Percentiles rank a stretch among this genome's conserved stretches.
These are phyloP conservation scores for Croton setiger DNA, from an alignment of 441 rosid genomes.

Conservation along the genomic window DNA sequence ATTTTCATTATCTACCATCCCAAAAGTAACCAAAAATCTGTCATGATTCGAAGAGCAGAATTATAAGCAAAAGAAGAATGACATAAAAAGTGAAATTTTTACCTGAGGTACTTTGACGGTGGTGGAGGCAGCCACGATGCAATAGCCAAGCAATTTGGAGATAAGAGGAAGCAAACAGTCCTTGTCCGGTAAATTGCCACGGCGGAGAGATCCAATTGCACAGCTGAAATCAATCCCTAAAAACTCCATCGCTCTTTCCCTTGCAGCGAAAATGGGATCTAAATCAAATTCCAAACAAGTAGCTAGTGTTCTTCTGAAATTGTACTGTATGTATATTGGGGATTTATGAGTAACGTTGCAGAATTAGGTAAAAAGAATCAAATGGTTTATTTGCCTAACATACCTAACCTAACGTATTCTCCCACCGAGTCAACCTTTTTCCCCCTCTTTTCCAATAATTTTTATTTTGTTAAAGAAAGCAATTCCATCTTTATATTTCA, in stretches of 20 bases:
- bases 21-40: not conserved
- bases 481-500: no score
- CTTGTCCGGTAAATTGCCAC: slow-evolving; percentile 57
- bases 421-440: no score
- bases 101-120: slow-evolving; percentile 98
- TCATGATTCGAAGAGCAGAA: not conserved
- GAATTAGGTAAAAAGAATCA: no score
- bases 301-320: not conserved
- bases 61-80: no score
- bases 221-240: slow-evolving; percentile 78
- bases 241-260: slow-evolving; percentile 40
- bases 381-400: no score
- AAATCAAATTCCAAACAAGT: not conserved
- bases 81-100: not conserved
- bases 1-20: slow-evolving; percentile 68
- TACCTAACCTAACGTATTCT: no score
- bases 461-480: no score
- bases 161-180: slow-evolving; percentile 80
- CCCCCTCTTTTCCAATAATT: no score
- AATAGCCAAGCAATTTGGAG: slow-evolving; percentile 88
- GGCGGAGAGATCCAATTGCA: slow-evolving; percentile 58
- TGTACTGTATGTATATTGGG: no score
- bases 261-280: not conserved
- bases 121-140: slow-evolving; percentile 89
- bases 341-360: no score